Evolutionary conservation across 805 yeast species (phyloP), one percentile per base, ranked within the genome.

Genomic region (Yarrowia alimentaria): DNA sequence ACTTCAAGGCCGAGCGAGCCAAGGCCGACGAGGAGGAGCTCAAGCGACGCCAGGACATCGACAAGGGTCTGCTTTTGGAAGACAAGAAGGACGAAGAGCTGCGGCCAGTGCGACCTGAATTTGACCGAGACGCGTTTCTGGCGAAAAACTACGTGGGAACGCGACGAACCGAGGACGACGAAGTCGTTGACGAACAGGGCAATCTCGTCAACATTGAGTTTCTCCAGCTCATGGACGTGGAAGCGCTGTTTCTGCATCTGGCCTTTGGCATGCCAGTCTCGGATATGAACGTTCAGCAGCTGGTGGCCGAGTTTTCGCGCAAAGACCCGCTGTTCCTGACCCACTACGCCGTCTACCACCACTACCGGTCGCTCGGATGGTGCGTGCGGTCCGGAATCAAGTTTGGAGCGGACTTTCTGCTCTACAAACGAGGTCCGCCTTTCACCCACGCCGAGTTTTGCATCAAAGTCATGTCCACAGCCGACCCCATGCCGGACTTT

Each of bases 341-440:
- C 1, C 73, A 76, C 38, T 91, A 85, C 59, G 80, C 79, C 5
- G 90, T 78, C 1, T 91, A 90, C 60, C 94, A 88, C 61, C 89
- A 91, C 63, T 90, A 80, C 66, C 74, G 95, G 48, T 81, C 96
- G 0, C 73, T 79, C 19, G 97, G 97, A 0, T 93, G 98, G 97
- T 91, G 97, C 70, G 93, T 83, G 2, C 74, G 94, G 53, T 78
- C 90, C 0, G 99, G 98, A 0, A 77, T 89, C 52, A 93, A 93
- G 65, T 93, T 93, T 65, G 96, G 96, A 2, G 77, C 85, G n/a
- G 94, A 90, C 60, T 83, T 71, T 65, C 68, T 93, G 7, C 70
- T 93, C 5, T 93, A 93, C 64, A 79, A 83, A 50, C 72, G 91
- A 53, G 99, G 99, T 0, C 99, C 98, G 7, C 97, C 97, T 1